A percentile compares a stretch with the other conserved stretches of the same genome.
phyloP scores from a whole-genome alignment of 331 rosid genomes.

The Cydonia oblonga region DNA sequence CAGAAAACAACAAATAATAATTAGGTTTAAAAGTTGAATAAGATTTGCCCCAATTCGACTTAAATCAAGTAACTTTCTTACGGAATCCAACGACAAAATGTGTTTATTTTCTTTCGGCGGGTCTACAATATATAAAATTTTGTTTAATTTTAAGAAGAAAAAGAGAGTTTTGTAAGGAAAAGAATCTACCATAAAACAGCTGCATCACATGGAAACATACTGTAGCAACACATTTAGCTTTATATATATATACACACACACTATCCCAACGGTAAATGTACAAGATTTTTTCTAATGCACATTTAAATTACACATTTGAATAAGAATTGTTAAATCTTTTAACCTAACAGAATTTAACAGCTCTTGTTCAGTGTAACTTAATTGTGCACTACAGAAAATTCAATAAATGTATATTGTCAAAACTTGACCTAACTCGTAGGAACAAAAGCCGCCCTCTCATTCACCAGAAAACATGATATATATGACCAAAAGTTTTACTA shows the following conservation, averaged over 20 bases:
- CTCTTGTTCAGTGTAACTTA: background rate
- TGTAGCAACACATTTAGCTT: slow-evolving; percentile 1
- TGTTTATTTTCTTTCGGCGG: background rate
- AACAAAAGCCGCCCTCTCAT: background rate
- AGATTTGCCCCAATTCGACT: background rate
- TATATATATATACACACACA: no score
- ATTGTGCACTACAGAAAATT: background rate
- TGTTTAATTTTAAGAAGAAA: background rate
- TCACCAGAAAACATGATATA: background rate
- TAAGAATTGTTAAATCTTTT: no score
- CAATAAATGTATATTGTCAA: background rate
- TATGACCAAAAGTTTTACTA: no score
- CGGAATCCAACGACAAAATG: background rate
- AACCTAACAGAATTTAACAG: fast-evolving
- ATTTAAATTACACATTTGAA: no score
- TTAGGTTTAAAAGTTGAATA: background rate
- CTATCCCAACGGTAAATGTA: no score
- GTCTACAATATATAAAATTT: background rate
- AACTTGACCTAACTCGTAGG: background rate
- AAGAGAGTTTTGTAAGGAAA: no score
- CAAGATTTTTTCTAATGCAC: no score
- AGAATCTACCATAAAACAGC: slow-evolving; percentile 11
- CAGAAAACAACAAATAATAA: background rate
- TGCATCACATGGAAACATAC: slow-evolving; percentile 12
- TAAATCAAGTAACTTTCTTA: background rate